Base-by-base conservation (phyloP, 208 protist species). In the Plasmodiophora brassicae region DNA sequence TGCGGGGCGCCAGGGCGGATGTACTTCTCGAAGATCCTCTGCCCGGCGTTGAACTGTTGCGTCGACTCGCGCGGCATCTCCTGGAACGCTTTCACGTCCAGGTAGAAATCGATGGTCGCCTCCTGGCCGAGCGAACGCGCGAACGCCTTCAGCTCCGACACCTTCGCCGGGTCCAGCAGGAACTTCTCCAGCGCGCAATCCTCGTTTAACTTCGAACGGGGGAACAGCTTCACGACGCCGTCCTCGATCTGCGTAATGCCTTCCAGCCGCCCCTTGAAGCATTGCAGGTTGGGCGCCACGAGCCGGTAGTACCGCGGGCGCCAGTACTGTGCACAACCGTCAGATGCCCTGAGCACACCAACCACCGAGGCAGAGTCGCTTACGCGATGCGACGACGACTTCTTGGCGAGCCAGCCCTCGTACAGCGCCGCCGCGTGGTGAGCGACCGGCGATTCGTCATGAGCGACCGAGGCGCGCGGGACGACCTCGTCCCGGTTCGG, bases 61-160 rank as follows among this genome's bases (percentile, higher is more conserved):
- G n/a, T 8, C 32, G 14, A 36, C 41, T 38, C 5, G 5, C 10
- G 65, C 32, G 65, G 65, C 65, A 78, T 44, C 20, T 32, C 65
- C n/a, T 78, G 65, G n/a, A 78, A 78, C n/a, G 14, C 14, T 32
- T 78, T 78, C 65, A 78, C 65, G n/a, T 78, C 65, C n/a, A 78
- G 20, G n/a, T 32, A 78, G 41, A 78, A 78, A 78, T 8, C 20
- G n/a, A 78, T 78, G 5, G 65, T 36, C n/a, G 32, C 65, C 41
- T 78, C 41, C 41, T 78, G 65, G n/a, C 41, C 41, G 5, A 38
- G 32, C 32, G 41, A 38, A 78, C n/a, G n/a, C 20, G 65, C 32
- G n/a, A 78, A 78, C n/a, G 32, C 65, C 41, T 78, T 78, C 65
- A 78, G 65, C 5, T 78, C 20, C 65, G 32, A 32, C 10, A 78